phyloP scores from a whole-genome alignment of 441 rosid genomes.

The Croton laevigatus region DNA sequence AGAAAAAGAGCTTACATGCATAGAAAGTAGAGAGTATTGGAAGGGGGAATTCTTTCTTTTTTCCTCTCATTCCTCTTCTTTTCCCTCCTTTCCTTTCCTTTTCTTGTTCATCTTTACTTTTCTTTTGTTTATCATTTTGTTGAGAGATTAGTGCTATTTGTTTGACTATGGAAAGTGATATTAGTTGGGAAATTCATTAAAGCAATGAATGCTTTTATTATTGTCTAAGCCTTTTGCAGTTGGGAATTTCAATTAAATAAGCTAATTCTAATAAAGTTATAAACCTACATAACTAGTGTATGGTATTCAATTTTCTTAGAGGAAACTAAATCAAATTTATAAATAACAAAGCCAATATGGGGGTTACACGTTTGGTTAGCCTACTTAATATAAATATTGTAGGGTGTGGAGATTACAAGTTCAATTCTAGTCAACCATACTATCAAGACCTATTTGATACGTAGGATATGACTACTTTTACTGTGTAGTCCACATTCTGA shows the following conservation, averaged over 20 bases:
- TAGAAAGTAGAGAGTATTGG: constrained; percentile 24
- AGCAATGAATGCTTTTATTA: constrained; percentile 39
- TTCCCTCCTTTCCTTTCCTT: not conserved
- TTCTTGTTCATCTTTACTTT: constrained; percentile 13
- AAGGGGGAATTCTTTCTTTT: constrained; percentile 20
- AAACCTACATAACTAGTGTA: too few relatives aligned
- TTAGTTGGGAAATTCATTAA: constrained; percentile 46
- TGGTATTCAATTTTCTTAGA: too few relatives aligned
- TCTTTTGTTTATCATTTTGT: constrained; percentile 10
- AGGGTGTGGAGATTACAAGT: too few relatives aligned
- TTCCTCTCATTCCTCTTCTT: not conserved
- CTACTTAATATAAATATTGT: too few relatives aligned
- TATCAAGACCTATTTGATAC: too few relatives aligned
- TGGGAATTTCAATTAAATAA: constrained; percentile 1
- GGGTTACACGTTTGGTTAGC: too few relatives aligned
- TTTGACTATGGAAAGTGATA: constrained; percentile 32
- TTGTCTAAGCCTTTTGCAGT: constrained; percentile 27
- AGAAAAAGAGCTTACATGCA: constrained; percentile 10
- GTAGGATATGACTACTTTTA: too few relatives aligned
- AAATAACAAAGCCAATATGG: too few relatives aligned
- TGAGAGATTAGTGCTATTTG: constrained; percentile 28
- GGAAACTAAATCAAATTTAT: too few relatives aligned
- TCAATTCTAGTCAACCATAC: too few relatives aligned
- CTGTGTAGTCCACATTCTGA: too few relatives aligned
- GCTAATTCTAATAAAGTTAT: too few relatives aligned